Base-by-base conservation (phyloP, 169 alveolate genomes). In the Plasmodium coatneyi region DNA sequence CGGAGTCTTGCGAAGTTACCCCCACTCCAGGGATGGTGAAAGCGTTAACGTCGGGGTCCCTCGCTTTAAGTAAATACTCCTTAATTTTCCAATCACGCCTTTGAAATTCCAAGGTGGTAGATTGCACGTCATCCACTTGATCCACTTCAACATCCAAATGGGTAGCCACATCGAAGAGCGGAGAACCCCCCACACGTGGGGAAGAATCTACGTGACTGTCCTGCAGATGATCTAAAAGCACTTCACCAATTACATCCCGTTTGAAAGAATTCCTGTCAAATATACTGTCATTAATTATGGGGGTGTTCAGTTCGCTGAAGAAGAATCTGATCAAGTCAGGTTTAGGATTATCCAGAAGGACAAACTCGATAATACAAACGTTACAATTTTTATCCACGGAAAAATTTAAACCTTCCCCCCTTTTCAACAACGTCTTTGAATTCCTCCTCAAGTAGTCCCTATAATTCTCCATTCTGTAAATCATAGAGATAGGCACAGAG, bases 281-380 rank as follows among this genome's bases (percentile, higher is more conserved):
- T 71, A 91, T 36, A n/a, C 16, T 91, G 49, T 91, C 95, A 81
- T 91, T 80, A 71, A 91, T 91, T 80, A 91, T 81, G 7, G 95
- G 95, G 19, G 95, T 91, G 19, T 80, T 91, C 36, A 81, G 4
- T 81, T 91, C 95, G 25, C 86, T 91, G 52, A 91, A 91, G 41
- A 91, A 71, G 16, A 71, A 71, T 16, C 95, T 19, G 36, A 91
- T 81, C 16, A 82, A n/a, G 52, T 91, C 95, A 25, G 95, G 80
- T 34, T 81, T 91, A 5, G 36, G 71, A n/a, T 91, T 80, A 49
- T 91, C 92, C 39, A 91, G 30, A 14, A 91, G 43, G 39, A 91
- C 30, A 91, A 91, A 91, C 12, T 91, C 84, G 22, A 91, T 39
- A 22, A 91, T 46, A 81, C 22, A 91, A 25, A 81, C 54, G 78